A percentile compares a stretch with the other conserved stretches of the same genome.
phyloP scores from a whole-genome alignment of 345 rosid genomes.

The Mangifera indica region DNA sequence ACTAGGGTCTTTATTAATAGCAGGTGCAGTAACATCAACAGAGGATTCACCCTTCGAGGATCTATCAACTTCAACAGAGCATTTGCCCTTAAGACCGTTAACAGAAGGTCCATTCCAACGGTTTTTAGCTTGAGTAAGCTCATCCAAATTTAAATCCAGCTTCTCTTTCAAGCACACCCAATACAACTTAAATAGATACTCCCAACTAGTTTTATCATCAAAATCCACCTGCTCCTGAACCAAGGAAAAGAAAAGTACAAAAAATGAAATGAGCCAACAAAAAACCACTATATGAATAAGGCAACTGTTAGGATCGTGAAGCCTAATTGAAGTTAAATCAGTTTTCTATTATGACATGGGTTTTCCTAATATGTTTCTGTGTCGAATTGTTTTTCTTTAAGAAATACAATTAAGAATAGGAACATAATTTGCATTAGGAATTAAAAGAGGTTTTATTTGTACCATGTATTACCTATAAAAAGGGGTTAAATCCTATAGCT shows the following conservation, averaged over 20 bases:
- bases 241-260: constrained; percentile 8
- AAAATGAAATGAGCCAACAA: background rate
- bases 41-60: constrained; percentile 32
- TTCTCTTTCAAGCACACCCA: constrained; percentile 77
- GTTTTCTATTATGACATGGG: too few species aligned
- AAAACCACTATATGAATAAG: background rate
- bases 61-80: constrained; percentile 36
- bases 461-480: too few species aligned
- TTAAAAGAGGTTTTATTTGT: too few species aligned
- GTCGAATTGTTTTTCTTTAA: too few species aligned
- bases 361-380: too few species aligned
- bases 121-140: constrained; percentile 69
- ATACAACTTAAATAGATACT: constrained; percentile 92
- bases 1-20: constrained; percentile 30
- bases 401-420: too few species aligned
- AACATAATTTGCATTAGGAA: too few species aligned
- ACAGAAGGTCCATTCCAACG: constrained; percentile 63
- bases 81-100: constrained; percentile 28
- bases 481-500: too few species aligned
- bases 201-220: constrained; percentile 96
- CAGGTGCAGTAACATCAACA: constrained; percentile 32
- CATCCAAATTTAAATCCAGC: constrained; percentile 60
- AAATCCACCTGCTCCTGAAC: constrained; percentile 91
- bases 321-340: too few species aligned
- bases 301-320: background rate